Evolutionary conservation across 2,329 filamentous ascomycete species (phyloP).

Genomic region (Botrytis fragariae): DNA sequence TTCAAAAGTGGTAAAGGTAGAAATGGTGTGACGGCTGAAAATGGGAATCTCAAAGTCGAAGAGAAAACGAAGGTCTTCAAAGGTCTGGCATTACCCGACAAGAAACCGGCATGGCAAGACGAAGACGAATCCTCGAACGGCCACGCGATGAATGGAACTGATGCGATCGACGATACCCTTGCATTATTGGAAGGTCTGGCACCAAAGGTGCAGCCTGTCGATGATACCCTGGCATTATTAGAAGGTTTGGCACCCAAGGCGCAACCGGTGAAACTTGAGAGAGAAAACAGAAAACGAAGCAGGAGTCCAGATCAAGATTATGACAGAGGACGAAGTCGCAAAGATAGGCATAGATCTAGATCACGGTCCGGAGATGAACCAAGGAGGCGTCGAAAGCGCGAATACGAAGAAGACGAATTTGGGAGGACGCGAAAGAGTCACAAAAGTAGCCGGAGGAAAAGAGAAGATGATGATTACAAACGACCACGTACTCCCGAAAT

Average conservation of each 20-base stretch:
- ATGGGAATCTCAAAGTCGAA: slow-evolving; percentile 49
- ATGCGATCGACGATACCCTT: slow-evolving; percentile 88
- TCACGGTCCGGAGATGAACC: slow-evolving; percentile 52
- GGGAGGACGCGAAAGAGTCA: slow-evolving; percentile 47
- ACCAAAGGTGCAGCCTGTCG: slow-evolving; percentile 56
- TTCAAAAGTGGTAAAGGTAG: slow-evolving; percentile 73
- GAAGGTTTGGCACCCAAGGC: slow-evolving; percentile 76
- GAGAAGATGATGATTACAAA: slow-evolving; percentile 56
- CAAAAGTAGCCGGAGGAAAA: slow-evolving; percentile 41
- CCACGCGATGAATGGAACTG: slow-evolving; percentile 45
- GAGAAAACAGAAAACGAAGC: slow-evolving; percentile 50
- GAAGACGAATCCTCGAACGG: slow-evolving; percentile 43
- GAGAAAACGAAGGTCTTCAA: slow-evolving; percentile 87
- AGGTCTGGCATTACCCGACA: slow-evolving; percentile 83
- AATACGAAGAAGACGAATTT: slow-evolving; percentile 59
- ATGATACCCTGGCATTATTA: slow-evolving; percentile 90
- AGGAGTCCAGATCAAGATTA: slow-evolving; percentile 48
- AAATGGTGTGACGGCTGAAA: slow-evolving; percentile 41
- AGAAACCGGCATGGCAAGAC: slow-evolving; percentile 55
- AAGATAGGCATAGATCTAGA: slow-evolving; percentile 48
- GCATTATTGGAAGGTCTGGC: slow-evolving; percentile 86
- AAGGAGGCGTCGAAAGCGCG: slow-evolving; percentile 43
- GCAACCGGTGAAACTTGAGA: slow-evolving; percentile 40
- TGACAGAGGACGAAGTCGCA: slow-evolving; percentile 39
- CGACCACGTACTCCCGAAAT: slow-evolving; percentile 68